These are phyloP conservation scores for Pueraria montana DNA, from an alignment of 306 rosid species.

Conservation along the genomic window DNA sequence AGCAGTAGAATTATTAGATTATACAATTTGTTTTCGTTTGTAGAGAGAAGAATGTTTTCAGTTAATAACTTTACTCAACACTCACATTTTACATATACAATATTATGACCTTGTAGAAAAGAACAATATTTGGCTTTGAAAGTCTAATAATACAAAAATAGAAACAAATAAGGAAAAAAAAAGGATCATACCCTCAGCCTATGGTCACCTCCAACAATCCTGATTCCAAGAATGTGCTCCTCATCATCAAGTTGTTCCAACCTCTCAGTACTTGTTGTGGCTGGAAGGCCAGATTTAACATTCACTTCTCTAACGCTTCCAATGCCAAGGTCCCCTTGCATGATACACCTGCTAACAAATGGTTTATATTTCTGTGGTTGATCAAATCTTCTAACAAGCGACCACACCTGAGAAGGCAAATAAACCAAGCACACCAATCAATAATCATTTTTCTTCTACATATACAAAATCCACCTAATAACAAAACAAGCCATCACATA, in stretches of 20 bases:
- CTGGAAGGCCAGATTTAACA: slow-evolving; percentile 97
- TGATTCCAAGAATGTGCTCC: slow-evolving; percentile 85
- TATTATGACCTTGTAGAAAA: not conserved
- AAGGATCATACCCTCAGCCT: slow-evolving; percentile 73
- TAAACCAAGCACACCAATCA: slow-evolving; percentile 41
- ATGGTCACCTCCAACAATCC: slow-evolving; percentile 91
- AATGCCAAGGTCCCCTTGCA: slow-evolving; percentile 87
- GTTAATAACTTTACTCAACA: slow-evolving; percentile 11
- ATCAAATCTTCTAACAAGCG: slow-evolving; percentile 94
- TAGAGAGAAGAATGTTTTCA: not conserved
- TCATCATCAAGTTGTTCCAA: slow-evolving; percentile 90
- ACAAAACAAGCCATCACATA: slow-evolving; percentile 31
- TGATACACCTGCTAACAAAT: slow-evolving; percentile 83
- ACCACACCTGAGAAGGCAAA: slow-evolving; percentile 84
- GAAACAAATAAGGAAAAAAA: not conserved
- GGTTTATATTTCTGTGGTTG: slow-evolving; percentile 95
- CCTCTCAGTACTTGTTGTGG: slow-evolving; percentile 93
- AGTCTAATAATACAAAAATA: slow-evolving; percentile 12
- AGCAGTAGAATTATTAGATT: too few species aligned
- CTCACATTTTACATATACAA: not conserved
- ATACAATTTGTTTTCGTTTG: not conserved
- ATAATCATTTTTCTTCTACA: not conserved
- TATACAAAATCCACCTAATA: slow-evolving; percentile 21
- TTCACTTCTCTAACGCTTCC: slow-evolving; percentile 94
- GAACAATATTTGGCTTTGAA: slow-evolving; percentile 11